Evolutionary conservation across 257 asterid genomes (phyloP), one percentile per base, ranked within the genome.

Genomic region (Solanum piurae): DNA sequence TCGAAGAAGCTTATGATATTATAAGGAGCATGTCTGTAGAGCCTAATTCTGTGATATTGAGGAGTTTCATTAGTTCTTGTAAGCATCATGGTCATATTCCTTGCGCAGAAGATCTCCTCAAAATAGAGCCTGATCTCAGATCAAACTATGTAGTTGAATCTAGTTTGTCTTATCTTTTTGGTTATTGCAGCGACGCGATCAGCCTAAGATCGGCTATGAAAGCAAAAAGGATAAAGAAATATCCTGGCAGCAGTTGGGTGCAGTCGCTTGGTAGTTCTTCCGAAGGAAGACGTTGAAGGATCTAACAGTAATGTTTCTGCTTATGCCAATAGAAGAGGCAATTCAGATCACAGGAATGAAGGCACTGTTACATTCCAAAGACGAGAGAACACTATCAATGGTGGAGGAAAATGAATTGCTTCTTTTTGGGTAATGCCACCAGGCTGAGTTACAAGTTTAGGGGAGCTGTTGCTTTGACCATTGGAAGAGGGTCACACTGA

Each of bases 51-150:
- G 89, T 95, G 75, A 88, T 93, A 87, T 83, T 95, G 37, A 92
- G 98, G 91, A 93, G 95, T 93, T 95, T 91, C 86, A 89, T 93
- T 14, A 93, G 95, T 87, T 92, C 98, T 75, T 95, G 98, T 46
- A 92, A 92, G 79, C 90, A 91, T 25, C 93, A 93, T 74, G 94
- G 92, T 36, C 64, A 75, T 66, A 85, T 86, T 89, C 77, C 88
- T 76, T 87, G 64, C 83, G 34, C 88, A 64, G 91, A 95, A 29
- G 87, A 91, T 83, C 88, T 95, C 58, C 89, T 92, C 14, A 55
- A 91, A 89, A 86, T 91, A 10, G 95, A 94, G 91, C 98, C 98
- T 16, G 93, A 88, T 3, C 71, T 92, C 34, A 94, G 94, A 86
- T 92, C 96, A 25, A 95, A 95, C 88, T 95, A 95, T 83, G 95